These are phyloP conservation scores for Angophora floribunda DNA, from an alignment of 345 rosid species.

Conservation along the genomic window DNA sequence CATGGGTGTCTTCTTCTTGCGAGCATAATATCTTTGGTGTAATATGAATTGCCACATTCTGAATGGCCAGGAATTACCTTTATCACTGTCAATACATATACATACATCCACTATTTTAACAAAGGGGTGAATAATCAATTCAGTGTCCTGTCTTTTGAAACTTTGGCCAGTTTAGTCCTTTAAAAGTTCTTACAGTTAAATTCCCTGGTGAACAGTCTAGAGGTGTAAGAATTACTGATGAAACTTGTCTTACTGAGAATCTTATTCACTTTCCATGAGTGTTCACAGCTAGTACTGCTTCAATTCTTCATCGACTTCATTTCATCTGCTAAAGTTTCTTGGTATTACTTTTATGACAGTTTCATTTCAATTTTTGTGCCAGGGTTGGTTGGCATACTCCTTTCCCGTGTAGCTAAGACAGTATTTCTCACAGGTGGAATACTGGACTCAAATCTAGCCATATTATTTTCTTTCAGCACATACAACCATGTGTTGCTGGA, in stretches of 20 bases:
- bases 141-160: rapidly evolving
- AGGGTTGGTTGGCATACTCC: conserved; percentile 74
- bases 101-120: neutral
- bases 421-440: conserved; percentile 63
- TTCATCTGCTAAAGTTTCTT: neutral
- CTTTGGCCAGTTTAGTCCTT: neutral
- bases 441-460: neutral
- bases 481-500: neutral
- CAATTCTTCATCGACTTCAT: neutral
- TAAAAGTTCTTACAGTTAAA: neutral
- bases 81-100: rapidly evolving
- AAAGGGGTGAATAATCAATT: neutral
- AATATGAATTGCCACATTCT: neutral
- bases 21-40: neutral
- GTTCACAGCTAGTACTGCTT: neutral
- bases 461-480: neutral
- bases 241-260: neutral
- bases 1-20: neutral
- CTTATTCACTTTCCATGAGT: neutral
- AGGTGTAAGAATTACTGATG: neutral
- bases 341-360: conserved; percentile 1
- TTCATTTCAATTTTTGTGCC: conserved; percentile 9
- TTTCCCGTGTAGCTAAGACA: conserved; percentile 52
- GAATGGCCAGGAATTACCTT: neutral
- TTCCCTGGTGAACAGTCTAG: neutral